Evolutionary conservation across 495 filamentous ascomycete genomes (phyloP).

Genomic region (Aspergillus bridgeri): DNA sequence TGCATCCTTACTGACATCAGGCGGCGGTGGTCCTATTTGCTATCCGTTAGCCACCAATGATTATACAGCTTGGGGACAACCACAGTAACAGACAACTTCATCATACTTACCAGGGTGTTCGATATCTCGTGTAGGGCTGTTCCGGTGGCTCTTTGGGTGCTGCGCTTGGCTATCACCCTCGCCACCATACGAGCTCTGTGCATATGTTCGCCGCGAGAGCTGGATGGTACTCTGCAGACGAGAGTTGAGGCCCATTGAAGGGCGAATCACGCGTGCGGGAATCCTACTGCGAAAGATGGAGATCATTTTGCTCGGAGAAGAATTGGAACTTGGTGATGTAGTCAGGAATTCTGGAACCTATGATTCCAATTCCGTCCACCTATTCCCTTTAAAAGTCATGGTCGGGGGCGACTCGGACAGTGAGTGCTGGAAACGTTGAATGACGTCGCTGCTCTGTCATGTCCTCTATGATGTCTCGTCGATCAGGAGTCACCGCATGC

Average conservation of each 20-base stretch:
- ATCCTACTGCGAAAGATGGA: constrained; percentile 8
- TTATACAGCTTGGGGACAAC: constrained; percentile 1
- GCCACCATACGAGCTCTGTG: constrained; percentile 22
- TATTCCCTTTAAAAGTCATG: background rate
- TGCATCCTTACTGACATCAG: constrained; percentile 14
- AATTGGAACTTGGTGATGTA: background rate
- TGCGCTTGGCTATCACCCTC: constrained; percentile 11
- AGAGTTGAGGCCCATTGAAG: background rate
- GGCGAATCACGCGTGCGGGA: background rate
- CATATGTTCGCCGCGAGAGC: constrained; percentile 13
- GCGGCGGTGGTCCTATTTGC: constrained; percentile 19
- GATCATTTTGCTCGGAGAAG: background rate
- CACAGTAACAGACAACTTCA: background rate
- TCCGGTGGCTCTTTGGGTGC: constrained; percentile 11
- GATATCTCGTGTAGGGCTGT: constrained; percentile 19
- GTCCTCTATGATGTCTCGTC: background rate
- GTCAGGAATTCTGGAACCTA: background rate
- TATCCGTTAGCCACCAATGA: background rate
- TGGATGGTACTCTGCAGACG: background rate
- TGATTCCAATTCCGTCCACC: background rate
- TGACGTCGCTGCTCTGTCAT: constrained; percentile 14
- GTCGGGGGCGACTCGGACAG: background rate
- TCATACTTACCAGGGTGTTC: constrained; percentile 26
- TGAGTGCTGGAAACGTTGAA: background rate
- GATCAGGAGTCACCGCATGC: background rate